Evolutionary conservation across 352 stramenopile genomes (phyloP), one percentile per base, ranked within the genome.

Genomic region (Globisporangium spinosum): DNA sequence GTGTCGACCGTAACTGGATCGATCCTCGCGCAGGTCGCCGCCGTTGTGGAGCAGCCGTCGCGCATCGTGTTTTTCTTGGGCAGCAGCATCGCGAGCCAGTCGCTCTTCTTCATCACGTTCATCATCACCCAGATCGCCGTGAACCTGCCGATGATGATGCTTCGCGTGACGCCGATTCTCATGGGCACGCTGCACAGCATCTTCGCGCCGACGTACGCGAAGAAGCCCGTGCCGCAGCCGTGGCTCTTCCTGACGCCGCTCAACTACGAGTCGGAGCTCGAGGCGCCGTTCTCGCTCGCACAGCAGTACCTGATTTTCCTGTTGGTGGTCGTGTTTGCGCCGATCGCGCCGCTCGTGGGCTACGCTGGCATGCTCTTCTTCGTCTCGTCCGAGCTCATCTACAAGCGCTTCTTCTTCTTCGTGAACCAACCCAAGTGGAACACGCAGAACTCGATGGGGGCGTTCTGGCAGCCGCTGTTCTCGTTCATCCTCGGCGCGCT

Each of bases 91-190:
- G 79, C 85, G 6, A 79, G 83, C 62, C 85, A 94, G 68, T 90
- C 82, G n/a, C 84, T 87, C 71, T 85, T 90, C 62, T 94, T 94
- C 67, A 84, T 90, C 64, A 89, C 80, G 22, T 94, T 85, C 69
- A 89, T 89, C 58, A 86, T 94, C 66, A 80, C 83, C 43, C 85
- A 90, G 67, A 75, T 80, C n/a, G 86, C 80, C 66, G 72, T 93
- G 13, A 75, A 82, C 45, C 80, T 90, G 70, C 76, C 77, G 7
- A 32, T 93, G 29, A 77, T 87, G 45, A 68, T 90, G 70, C 77
- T 93, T 20, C 83, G 85, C 35, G 73, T 87, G 54, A 74, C 77
- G 3, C 77, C 85, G 5, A 23, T 90, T 34, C 47, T 81, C 15
- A 76, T 82, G 5, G 83, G 78, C 25, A 58, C 64, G 32, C 67